phyloP scores from a whole-genome alignment of 75 land plant species.

The Selaginella tamariscina region DNA sequence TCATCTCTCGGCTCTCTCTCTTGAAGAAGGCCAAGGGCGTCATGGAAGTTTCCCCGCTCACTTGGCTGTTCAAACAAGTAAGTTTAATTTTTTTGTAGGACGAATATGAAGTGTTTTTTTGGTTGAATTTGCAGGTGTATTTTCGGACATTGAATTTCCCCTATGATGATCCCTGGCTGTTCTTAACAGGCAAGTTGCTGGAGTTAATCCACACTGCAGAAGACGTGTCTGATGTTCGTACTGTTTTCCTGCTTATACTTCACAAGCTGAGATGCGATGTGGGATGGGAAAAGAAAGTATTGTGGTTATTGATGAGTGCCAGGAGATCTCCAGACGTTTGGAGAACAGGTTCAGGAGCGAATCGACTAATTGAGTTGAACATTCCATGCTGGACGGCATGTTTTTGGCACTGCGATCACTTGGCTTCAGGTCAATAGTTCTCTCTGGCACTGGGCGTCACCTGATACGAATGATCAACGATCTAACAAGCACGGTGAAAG shows the following conservation, averaged over 20 bases:
- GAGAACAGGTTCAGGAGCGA: slow-evolving; percentile 1
- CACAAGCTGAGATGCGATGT: background rate
- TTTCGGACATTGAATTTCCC: background rate
- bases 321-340: background rate
- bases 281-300: background rate
- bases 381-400: background rate
- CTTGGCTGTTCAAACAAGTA: background rate
- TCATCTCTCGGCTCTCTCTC: background rate
- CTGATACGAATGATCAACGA: background rate
- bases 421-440: background rate
- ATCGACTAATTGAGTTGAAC: background rate
- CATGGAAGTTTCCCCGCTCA: background rate
- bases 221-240: background rate
- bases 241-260: background rate
- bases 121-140: background rate
- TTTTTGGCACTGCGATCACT: background rate
- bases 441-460: background rate
- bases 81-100: background rate
- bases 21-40: background rate
- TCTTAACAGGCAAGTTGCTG: background rate
- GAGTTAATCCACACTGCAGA: background rate
- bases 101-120: background rate
- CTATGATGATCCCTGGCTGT: background rate
- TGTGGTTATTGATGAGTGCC: background rate
- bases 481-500: background rate